Percentiles rank a stretch among this genome's conserved stretches.
Evolutionary conservation across 1,284 basidiomycete genomes (phyloP).

Genomic region (Naganishia liquefaciens): DNA sequence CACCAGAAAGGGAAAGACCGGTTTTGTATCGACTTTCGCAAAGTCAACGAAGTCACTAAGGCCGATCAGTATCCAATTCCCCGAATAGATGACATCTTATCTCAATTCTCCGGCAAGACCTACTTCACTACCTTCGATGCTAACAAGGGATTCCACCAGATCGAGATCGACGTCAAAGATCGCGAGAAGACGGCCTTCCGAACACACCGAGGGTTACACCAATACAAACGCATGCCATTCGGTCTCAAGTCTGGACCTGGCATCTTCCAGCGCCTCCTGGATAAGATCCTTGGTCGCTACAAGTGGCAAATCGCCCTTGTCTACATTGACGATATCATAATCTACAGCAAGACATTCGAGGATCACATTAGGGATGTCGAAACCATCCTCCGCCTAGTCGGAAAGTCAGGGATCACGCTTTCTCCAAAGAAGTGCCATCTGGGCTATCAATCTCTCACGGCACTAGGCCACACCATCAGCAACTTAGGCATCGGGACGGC

Average conservation of each 20-base stretch:
- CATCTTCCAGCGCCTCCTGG: conserved; percentile 49
- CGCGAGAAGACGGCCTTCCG: conserved; percentile 53
- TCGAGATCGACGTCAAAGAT: conserved; percentile 45
- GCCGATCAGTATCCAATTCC: conserved; percentile 54
- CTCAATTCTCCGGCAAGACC: conserved; percentile 50
- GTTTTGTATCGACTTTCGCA: conserved; percentile 50
- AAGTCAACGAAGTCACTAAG: conserved; percentile 48
- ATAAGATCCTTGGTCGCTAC: conserved; percentile 40
- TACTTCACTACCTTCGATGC: conserved; percentile 54
- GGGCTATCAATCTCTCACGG: conserved; percentile 16
- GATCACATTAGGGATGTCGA: conserved; percentile 36
- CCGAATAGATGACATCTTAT: no score
- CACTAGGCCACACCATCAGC: conserved; percentile 29
- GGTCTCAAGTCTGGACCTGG: conserved; percentile 54
- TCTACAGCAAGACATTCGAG: conserved; percentile 39
- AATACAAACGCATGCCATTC: conserved; percentile 56
- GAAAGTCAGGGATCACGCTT: conserved; percentile 29
- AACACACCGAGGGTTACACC: conserved; percentile 53
- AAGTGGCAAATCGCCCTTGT: conserved; percentile 51
- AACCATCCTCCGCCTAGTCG: conserved; percentile 9
- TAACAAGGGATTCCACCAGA: conserved; percentile 54
- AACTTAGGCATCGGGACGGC: conserved; percentile 32
- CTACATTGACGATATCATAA: conserved; percentile 33
- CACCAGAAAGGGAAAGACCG: conserved; percentile 47
- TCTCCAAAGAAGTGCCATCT: conserved; percentile 29